Conservation (phyloP, 2,329 filamentous ascomycete genomes). For the Fusarium anthophilum region DNA sequence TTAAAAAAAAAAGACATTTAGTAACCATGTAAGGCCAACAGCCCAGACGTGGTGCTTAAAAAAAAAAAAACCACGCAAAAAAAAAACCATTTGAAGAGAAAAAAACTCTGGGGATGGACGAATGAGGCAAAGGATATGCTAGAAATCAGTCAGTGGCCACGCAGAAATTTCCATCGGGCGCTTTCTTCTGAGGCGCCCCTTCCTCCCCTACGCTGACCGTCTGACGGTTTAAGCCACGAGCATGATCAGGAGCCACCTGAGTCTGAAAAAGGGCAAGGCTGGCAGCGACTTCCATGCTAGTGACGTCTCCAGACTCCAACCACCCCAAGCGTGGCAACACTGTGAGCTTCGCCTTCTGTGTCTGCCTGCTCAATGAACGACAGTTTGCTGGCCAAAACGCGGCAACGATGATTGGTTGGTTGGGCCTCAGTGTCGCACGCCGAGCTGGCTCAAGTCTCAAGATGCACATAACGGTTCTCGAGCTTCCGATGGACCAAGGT, state of each 20-base stretch:
- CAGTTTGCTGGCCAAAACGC: conserved; percentile 5
- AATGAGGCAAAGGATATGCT: conserved; percentile 18
- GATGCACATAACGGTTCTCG: neutral
- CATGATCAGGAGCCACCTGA: conserved; percentile 16
- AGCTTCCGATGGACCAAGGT: neutral
- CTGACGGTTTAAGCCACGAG: conserved; percentile 22
- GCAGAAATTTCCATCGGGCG: conserved; percentile 21
- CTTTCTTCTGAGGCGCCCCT: conserved; percentile 2
- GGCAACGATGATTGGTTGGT: conserved; percentile 14
- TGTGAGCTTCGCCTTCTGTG: neutral
- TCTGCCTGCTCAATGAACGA: neutral
- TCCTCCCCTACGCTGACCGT: conserved; percentile 14
- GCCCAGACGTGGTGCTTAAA: neutral
- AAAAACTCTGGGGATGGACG: conserved; percentile 3
- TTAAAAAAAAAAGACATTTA: neutral
- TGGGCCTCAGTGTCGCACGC: neutral
- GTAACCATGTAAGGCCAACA: neutral
- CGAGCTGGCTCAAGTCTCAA: neutral
- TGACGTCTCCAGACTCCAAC: conserved; percentile 33
- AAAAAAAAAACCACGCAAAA: neutral
- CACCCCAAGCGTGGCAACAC: conserved; percentile 31
- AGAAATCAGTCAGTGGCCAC: conserved; percentile 22
- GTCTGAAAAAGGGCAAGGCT: conserved; percentile 29
- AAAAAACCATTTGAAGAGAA: neutral
- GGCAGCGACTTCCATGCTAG: conserved; percentile 21